Conservation (phyloP, 495 filamentous ascomycete genomes). For the Penicillium macrosclerotiorum region DNA sequence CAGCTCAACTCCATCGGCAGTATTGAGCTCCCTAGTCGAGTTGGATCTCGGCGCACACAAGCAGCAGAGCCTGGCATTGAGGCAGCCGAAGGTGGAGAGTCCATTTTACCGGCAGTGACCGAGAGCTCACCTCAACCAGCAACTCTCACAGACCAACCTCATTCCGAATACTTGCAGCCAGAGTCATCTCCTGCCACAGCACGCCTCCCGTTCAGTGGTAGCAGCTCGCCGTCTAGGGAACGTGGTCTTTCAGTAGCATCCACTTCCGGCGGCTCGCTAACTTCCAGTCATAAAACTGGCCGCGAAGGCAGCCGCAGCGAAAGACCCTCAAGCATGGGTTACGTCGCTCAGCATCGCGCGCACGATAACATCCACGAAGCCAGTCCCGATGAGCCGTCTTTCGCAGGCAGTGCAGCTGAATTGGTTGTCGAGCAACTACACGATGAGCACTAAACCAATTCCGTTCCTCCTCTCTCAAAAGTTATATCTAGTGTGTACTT, state of each 20-base stretch:
- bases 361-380: slow-evolving; percentile 58
- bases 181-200: slow-evolving; percentile 33
- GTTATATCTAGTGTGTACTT: slow-evolving; percentile 3
- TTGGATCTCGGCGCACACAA: slow-evolving; percentile 54
- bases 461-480: neutral
- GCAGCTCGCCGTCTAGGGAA: slow-evolving; percentile 51
- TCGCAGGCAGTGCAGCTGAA: slow-evolving; percentile 50
- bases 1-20: slow-evolving; percentile 59
- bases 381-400: slow-evolving; percentile 51
- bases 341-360: slow-evolving; percentile 67
- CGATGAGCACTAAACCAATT: slow-evolving; percentile 4
- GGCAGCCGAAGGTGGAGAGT: neutral
- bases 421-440: slow-evolving; percentile 38
- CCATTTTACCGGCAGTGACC: slow-evolving; percentile 21
- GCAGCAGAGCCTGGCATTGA: slow-evolving; percentile 32
- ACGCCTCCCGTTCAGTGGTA: slow-evolving; percentile 58
- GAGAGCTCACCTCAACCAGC: slow-evolving; percentile 17
- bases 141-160: slow-evolving; percentile 5
- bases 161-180: slow-evolving; percentile 28
- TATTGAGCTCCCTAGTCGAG: slow-evolving; percentile 63
- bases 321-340: slow-evolving; percentile 65
- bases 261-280: slow-evolving; percentile 46
- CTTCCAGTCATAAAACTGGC: slow-evolving; percentile 38
- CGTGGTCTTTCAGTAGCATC: slow-evolving; percentile 43
- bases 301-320: slow-evolving; percentile 44